Evolutionary conservation across 768 basidiomycete genomes (phyloP).

Genomic region (Amylocystis lapponica): DNA sequence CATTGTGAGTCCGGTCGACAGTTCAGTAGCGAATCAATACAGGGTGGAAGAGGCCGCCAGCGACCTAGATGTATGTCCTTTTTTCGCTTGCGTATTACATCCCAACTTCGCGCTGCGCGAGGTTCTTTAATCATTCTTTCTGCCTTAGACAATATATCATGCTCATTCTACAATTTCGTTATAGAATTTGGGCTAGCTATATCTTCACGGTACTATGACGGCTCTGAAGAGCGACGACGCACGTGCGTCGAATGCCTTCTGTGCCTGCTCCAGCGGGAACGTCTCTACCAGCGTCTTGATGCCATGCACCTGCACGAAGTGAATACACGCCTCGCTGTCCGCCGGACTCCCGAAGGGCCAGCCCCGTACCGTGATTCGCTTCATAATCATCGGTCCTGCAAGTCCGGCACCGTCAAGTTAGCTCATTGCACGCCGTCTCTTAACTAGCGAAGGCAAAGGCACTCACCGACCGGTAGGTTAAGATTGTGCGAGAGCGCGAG

Average conservation of each 20-base stretch:
- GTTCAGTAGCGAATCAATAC: too few species aligned
- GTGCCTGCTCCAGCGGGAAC: slow-evolving; percentile 18
- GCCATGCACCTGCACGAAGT: slow-evolving; percentile 13
- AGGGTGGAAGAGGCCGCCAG: too few species aligned
- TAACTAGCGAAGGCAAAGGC: background rate
- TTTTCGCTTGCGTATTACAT: too few species aligned
- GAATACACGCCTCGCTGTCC: slow-evolving; percentile 16
- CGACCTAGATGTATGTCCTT: too few species aligned
- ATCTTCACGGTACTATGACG: slow-evolving; percentile 15
- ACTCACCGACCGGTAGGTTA: slow-evolving; percentile 15
- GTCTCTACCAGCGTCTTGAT: slow-evolving; percentile 17
- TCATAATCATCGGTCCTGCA: slow-evolving; percentile 16
- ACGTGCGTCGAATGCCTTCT: slow-evolving; percentile 18
- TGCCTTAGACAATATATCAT: too few species aligned
- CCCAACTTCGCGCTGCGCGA: too few species aligned
- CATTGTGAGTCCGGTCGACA: too few species aligned
- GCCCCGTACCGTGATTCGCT: slow-evolving; percentile 21
- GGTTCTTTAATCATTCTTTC: too few species aligned
- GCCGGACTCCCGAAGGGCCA: slow-evolving; percentile 18
- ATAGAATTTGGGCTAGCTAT: too few species aligned
- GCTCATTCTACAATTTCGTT: too few species aligned
- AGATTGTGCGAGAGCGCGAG: slow-evolving; percentile 14
- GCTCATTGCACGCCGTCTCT: background rate
- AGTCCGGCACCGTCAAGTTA: background rate
- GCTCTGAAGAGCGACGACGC: slow-evolving; percentile 18